Conservation (phyloP, 2,329 filamentous ascomycete genomes). For the Phaeosphaeriaceae sp. region DNA sequence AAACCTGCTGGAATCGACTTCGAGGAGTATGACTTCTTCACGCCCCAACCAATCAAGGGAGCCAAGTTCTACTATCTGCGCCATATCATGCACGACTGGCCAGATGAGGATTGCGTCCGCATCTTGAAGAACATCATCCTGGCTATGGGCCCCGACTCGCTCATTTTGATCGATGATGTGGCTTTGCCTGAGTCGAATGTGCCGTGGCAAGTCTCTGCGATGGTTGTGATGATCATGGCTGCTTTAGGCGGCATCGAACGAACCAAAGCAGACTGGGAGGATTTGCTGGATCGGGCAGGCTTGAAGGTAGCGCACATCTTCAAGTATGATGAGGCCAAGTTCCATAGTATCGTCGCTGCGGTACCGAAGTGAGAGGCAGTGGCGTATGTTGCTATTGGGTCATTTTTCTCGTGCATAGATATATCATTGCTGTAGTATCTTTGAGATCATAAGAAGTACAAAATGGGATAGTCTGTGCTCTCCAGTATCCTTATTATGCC, state of each 20-base stretch:
- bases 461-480: not conserved
- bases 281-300: conserved; percentile 29
- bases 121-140: conserved; percentile 35
- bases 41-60: conserved; percentile 30
- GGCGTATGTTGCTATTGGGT: not conserved
- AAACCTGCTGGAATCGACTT: conserved; percentile 34
- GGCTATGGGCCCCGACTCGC: conserved; percentile 35
- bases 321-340: conserved; percentile 33
- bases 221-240: conserved; percentile 38
- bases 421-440: no score
- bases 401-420: not conserved
- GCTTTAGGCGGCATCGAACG: conserved; percentile 34
- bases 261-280: conserved; percentile 26
- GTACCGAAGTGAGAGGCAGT: conserved; percentile 18
- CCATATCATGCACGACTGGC: conserved; percentile 45
- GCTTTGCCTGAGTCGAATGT: conserved; percentile 38
- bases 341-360: conserved; percentile 30
- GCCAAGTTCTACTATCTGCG: conserved; percentile 44
- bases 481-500: not conserved
- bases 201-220: conserved; percentile 37
- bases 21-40: conserved; percentile 43
- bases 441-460: not conserved
- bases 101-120: conserved; percentile 31
- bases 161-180: conserved; percentile 42
- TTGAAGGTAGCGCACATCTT: conserved; percentile 33